Evolutionary conservation across 2,329 filamentous ascomycete species (phyloP).

Genomic region (Ascocoryne sarcoides): DNA sequence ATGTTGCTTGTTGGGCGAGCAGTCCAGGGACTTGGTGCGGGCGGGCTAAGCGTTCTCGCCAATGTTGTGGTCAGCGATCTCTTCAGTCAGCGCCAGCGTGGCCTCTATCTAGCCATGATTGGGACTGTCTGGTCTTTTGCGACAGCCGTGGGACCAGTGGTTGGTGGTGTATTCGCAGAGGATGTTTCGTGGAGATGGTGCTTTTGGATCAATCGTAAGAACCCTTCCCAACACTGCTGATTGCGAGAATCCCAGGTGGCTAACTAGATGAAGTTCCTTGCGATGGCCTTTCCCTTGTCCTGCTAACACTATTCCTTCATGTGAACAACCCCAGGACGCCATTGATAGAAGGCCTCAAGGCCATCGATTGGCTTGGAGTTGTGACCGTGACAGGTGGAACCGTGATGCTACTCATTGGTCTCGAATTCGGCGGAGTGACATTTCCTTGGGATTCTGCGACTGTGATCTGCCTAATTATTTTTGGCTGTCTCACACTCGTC

Average conservation of each 20-base stretch:
- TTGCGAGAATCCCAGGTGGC: no score
- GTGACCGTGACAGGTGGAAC: constrained; percentile 68
- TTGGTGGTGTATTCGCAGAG: neutral
- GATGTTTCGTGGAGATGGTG: neutral
- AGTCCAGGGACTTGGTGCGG: no score
- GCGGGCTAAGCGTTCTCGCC: no score
- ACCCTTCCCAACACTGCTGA: no score
- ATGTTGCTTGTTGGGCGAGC: no score
- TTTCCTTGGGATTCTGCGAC: constrained; percentile 64
- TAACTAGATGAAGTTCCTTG: no score
- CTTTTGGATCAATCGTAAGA: neutral
- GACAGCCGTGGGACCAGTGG: neutral
- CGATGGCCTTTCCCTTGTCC: constrained; percentile 35
- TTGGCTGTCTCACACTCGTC: constrained; percentile 52
- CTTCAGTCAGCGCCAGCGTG: neutral
- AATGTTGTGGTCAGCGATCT: neutral
- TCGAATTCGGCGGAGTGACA: constrained; percentile 70
- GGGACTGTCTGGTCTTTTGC: neutral
- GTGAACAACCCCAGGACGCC: constrained; percentile 54
- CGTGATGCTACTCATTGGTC: constrained; percentile 73
- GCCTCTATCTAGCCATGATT: neutral
- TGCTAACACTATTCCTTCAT: constrained; percentile 52
- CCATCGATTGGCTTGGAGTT: constrained; percentile 51
- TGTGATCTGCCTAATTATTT: constrained; percentile 70
- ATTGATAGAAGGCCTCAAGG: constrained; percentile 48